Percentiles rank a stretch among this genome's conserved stretches.
These are phyloP conservation scores for Pichia deserticola DNA, from an alignment of 805 yeast species.

Conservation along the genomic window DNA sequence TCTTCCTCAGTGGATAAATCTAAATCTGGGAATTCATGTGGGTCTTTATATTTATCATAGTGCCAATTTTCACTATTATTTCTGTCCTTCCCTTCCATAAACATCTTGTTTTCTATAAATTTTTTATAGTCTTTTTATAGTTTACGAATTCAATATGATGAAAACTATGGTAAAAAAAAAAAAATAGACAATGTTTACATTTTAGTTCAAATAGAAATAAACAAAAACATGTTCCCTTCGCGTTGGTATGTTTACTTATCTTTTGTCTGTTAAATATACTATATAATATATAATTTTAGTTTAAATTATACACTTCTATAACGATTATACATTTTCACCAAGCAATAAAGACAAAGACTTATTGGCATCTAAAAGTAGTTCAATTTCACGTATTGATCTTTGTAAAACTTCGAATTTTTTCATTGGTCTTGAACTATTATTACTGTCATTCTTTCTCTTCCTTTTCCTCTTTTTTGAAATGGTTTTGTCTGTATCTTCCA, in stretches of 20 bases:
- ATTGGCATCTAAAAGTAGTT: slow-evolving; percentile 17
- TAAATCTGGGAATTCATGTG: slow-evolving; percentile 9
- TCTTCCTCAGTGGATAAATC: slow-evolving; percentile 6
- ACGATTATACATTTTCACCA: background rate
- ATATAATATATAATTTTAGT: too few relatives aligned
- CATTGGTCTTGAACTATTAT: slow-evolving; percentile 12
- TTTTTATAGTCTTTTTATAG: too few relatives aligned
- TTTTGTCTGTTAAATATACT: too few relatives aligned
- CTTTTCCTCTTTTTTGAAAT: slow-evolving; percentile 5
- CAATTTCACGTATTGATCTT: slow-evolving; percentile 24
- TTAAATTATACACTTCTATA: too few relatives aligned
- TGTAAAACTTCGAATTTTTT: slow-evolving; percentile 22
- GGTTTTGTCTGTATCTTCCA: slow-evolving; percentile 5
- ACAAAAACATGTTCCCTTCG: too few relatives aligned
- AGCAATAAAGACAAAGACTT: background rate
- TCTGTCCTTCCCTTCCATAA: background rate
- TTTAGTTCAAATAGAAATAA: too few relatives aligned
- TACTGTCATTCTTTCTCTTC: background rate
- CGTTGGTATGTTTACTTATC: too few relatives aligned
- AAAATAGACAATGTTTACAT: too few relatives aligned
- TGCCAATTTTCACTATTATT: slow-evolving; percentile 7
- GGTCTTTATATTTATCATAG: slow-evolving; percentile 8
- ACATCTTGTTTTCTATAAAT: too few relatives aligned
- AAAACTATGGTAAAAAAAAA: too few relatives aligned
- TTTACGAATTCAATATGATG: too few relatives aligned